These are phyloP conservation scores for Leccinum sublutescens DNA, from an alignment of 768 basidiomycete species.

Conservation along the genomic window DNA sequence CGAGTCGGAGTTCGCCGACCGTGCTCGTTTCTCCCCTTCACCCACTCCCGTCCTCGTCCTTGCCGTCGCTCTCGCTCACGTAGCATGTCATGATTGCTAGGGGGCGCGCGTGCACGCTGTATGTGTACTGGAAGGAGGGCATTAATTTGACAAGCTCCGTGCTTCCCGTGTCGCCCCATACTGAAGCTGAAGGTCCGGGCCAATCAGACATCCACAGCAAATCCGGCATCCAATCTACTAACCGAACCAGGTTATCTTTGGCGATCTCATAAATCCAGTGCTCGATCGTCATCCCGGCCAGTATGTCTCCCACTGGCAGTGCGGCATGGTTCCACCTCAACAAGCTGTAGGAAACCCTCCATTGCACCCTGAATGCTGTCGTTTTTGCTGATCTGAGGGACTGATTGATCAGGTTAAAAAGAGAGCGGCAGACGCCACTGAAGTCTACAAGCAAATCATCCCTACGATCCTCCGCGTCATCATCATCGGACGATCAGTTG, in stretches of 20 bases:
- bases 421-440: neutral
- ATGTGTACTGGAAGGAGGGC: too few species aligned
- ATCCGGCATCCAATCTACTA: neutral
- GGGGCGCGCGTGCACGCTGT: too few species aligned
- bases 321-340: neutral
- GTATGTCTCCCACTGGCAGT: neutral
- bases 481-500: constrained; percentile 10
- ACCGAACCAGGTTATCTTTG: too few species aligned
- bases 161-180: too few species aligned
- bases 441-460: constrained; percentile 1
- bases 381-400: neutral
- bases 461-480: neutral
- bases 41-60: too few species aligned
- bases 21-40: too few species aligned
- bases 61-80: too few species aligned
- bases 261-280: neutral
- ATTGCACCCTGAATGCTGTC: neutral
- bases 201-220: neutral
- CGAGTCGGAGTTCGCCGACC: too few species aligned
- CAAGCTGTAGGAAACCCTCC: constrained; percentile 6
- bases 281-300: neutral
- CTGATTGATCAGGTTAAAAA: constrained; percentile 3
- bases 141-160: too few species aligned
- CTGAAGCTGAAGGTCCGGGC: too few species aligned
- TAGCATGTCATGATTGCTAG: too few species aligned